Conservation (phyloP, 805 yeast genomes). For the Kodamaea fukazawae region DNA sequence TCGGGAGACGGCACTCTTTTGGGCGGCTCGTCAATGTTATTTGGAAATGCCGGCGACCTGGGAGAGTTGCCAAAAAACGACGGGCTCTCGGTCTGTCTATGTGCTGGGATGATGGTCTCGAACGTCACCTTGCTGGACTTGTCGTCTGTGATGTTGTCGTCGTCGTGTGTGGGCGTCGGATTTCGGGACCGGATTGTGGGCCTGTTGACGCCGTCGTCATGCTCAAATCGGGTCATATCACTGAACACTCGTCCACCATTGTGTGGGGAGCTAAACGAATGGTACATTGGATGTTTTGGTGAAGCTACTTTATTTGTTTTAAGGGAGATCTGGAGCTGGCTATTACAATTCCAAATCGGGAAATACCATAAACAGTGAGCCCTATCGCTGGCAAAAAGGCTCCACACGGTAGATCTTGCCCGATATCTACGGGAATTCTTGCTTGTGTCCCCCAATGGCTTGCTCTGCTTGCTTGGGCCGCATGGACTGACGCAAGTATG, state of each 20-base stretch:
- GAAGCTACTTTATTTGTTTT: too few species aligned
- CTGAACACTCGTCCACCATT: conserved; percentile 25
- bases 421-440: too few species aligned
- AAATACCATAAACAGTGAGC: too few species aligned
- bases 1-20: neutral
- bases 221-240: conserved; percentile 34
- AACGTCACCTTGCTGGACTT: conserved; percentile 11
- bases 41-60: neutral
- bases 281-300: too few species aligned
- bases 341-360: too few species aligned
- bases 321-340: too few species aligned
- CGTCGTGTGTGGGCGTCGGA: conserved; percentile 24
- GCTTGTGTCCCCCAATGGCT: too few species aligned
- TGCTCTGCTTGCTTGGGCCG: too few species aligned
- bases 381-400: too few species aligned
- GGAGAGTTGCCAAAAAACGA: too few species aligned
- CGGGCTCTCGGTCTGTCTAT: neutral
- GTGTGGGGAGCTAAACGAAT: neutral
- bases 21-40: neutral
- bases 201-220: conserved; percentile 22
- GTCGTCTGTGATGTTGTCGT: conserved; percentile 1
- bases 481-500: too few species aligned
- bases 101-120: conserved; percentile 8
- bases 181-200: conserved; percentile 26
- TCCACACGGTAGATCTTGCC: too few species aligned